Percentiles rank a stretch among this genome's conserved stretches.
These are phyloP conservation scores for Fusarium humuli DNA, from an alignment of 2,329 filamentous ascomycete genomes.

Conservation along the genomic window DNA sequence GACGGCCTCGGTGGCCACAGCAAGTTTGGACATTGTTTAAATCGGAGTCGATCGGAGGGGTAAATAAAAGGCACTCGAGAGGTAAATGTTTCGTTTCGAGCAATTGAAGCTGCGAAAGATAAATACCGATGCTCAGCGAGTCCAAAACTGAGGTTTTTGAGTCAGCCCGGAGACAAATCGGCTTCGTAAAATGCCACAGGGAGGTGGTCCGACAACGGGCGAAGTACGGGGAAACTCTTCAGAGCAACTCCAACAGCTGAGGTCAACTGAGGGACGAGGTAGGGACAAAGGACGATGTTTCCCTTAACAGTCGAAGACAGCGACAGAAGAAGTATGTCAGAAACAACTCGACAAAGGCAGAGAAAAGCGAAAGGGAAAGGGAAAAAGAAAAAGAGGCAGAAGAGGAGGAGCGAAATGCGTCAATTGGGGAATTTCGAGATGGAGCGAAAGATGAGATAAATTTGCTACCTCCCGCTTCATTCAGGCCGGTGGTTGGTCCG, in stretches of 20 bases:
- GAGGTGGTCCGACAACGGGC: conserved; percentile 39
- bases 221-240: conserved; percentile 24
- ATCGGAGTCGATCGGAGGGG: conserved; percentile 37
- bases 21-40: conserved; percentile 55
- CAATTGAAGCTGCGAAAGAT: conserved; percentile 34
- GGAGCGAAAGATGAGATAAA: conserved; percentile 48
- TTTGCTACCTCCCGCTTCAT: conserved; percentile 39
- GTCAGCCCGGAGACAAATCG: conserved; percentile 10
- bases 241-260: conserved; percentile 24
- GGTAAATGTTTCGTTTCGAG: conserved; percentile 20
- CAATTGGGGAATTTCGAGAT: conserved; percentile 46
- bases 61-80: conserved; percentile 24
- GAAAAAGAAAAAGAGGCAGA: conserved; percentile 24
- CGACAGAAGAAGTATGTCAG: conserved; percentile 24
- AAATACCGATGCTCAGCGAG: conserved; percentile 24
- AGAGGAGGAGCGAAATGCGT: conserved; percentile 43
- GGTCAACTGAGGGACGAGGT: conserved; percentile 16
- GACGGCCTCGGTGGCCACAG: conserved; percentile 74
- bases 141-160: conserved; percentile 16
- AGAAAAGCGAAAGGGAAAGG: conserved; percentile 15
- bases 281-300: conserved; percentile 12
- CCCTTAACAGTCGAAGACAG: conserved; percentile 33
- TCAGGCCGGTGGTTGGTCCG: conserved; percentile 47
- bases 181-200: conserved; percentile 22
- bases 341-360: conserved; percentile 27